A percentile compares a stretch with the other conserved stretches of the same genome.
Evolutionary conservation across 306 rosid species (phyloP).

Genomic region (Cicer arietinum): DNA sequence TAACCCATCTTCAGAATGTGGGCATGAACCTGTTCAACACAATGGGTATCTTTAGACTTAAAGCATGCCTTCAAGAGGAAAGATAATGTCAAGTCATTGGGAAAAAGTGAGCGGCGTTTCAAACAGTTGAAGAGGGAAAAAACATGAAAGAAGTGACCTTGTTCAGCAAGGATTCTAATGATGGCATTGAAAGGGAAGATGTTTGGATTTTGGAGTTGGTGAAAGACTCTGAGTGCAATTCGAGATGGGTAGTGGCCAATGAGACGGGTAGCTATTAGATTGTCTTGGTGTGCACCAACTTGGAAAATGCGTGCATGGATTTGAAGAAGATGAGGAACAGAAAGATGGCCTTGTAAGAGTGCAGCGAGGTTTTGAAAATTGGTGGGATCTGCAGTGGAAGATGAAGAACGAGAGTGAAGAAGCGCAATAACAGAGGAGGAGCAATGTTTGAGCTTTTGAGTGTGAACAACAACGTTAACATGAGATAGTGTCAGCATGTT

Average conservation of each 20-base stretch:
- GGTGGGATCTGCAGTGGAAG: neutral
- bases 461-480: neutral
- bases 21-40: slow-evolving; percentile 57
- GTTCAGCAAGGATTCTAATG: slow-evolving; percentile 59
- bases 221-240: slow-evolving; percentile 49
- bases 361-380: slow-evolving; percentile 35
- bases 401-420: neutral
- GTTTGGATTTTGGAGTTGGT: slow-evolving; percentile 57
- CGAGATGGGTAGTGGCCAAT: slow-evolving; percentile 63
- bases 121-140: slow-evolving; percentile 51
- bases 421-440: neutral
- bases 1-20: slow-evolving; percentile 56
- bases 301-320: slow-evolving; percentile 58
- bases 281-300: slow-evolving; percentile 60
- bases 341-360: slow-evolving; percentile 52
- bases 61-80: slow-evolving; percentile 62
- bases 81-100: slow-evolving; percentile 66
- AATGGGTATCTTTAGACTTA: slow-evolving; percentile 36
- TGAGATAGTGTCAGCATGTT: too few relatives aligned
- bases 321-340: slow-evolving; percentile 55
- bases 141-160: slow-evolving; percentile 45
- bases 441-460: neutral
- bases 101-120: slow-evolving; percentile 48
- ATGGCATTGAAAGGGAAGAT: slow-evolving; percentile 67
- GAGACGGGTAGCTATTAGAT: slow-evolving; percentile 68